These are phyloP conservation scores for Fusarium anthophilum DNA, from an alignment of 2,329 filamentous ascomycete genomes.

Conservation along the genomic window DNA sequence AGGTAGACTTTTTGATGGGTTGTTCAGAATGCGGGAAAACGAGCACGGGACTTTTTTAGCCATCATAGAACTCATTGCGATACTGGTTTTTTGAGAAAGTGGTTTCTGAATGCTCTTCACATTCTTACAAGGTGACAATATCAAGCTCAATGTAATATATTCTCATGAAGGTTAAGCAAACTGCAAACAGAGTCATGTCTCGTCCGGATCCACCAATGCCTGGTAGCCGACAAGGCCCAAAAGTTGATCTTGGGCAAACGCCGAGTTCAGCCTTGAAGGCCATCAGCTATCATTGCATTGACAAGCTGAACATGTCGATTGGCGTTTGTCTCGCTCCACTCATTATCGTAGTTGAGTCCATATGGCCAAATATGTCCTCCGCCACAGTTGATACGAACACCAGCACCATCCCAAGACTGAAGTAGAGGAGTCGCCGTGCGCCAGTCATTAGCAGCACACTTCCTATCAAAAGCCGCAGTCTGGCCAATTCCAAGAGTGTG, in stretches of 20 bases:
- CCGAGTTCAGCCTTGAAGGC: slow-evolving; percentile 16
- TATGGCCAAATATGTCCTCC: slow-evolving; percentile 55
- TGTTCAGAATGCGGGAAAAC: background rate
- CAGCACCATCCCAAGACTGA: slow-evolving; percentile 51
- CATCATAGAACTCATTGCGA: background rate
- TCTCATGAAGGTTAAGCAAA: background rate
- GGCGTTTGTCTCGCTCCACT: slow-evolving; percentile 57
- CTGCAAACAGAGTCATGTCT: background rate
- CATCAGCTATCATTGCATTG: slow-evolving; percentile 57
- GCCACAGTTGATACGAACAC: slow-evolving; percentile 51
- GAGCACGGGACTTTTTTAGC: background rate
- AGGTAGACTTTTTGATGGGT: background rate
- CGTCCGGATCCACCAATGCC: background rate
- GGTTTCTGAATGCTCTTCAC: fast-evolving
- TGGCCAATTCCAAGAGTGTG: slow-evolving; percentile 60
- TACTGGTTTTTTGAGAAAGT: too few species aligned
- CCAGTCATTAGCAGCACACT: slow-evolving; percentile 55
- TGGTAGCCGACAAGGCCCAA: background rate
- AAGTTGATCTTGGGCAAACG: background rate
- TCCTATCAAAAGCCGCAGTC: slow-evolving; percentile 51
- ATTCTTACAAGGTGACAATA: background rate
- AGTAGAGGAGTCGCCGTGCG: slow-evolving; percentile 52
- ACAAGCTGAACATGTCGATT: slow-evolving; percentile 55
- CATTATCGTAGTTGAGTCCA: slow-evolving; percentile 54
- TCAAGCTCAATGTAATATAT: background rate